phyloP scores from a whole-genome alignment of 2,329 filamentous ascomycete genomes.

The Aspergillus proliferans region DNA sequence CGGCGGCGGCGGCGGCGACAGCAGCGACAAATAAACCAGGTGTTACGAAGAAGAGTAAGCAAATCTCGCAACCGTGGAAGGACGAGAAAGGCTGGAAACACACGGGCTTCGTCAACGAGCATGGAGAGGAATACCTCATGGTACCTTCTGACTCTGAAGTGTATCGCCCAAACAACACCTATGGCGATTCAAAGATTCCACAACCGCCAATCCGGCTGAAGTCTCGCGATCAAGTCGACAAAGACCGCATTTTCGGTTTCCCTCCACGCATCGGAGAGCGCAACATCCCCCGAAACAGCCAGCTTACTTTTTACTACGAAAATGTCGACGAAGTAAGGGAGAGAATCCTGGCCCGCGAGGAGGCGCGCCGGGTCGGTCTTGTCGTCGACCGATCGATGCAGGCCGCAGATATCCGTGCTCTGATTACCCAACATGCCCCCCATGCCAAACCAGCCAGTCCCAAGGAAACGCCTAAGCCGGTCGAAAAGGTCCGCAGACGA shows the following conservation, averaged over 20 bases:
- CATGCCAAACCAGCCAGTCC: neutral
- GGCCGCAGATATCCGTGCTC: conserved; percentile 12
- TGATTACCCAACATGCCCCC: conserved; percentile 13
- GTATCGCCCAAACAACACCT: conserved; percentile 22
- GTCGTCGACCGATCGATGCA: conserved; percentile 13
- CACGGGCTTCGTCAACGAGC: conserved; percentile 23
- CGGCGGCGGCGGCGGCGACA: conserved; percentile 3
- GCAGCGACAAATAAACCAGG: conserved; percentile 8
- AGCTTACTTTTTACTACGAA: conserved; percentile 15
- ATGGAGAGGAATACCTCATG: conserved; percentile 23
- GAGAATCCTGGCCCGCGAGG: conserved; percentile 17
- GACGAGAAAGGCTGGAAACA: conserved; percentile 26
- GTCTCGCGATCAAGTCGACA: conserved; percentile 20
- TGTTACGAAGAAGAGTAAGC: conserved; percentile 11
- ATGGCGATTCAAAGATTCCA: conserved; percentile 19
- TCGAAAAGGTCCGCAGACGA: conserved; percentile 3
- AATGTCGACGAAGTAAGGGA: conserved; percentile 18
- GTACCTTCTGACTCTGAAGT: conserved; percentile 18
- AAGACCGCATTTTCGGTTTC: conserved; percentile 26
- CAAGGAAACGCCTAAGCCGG: neutral
- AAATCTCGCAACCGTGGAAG: conserved; percentile 17
- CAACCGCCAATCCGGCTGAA: conserved; percentile 21
- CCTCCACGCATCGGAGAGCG: conserved; percentile 25
- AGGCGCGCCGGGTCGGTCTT: conserved; percentile 16
- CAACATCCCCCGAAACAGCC: conserved; percentile 20